Base-by-base conservation (phyloP, 495 filamentous ascomycete genomes). In the Cercophora sp. region DNA sequence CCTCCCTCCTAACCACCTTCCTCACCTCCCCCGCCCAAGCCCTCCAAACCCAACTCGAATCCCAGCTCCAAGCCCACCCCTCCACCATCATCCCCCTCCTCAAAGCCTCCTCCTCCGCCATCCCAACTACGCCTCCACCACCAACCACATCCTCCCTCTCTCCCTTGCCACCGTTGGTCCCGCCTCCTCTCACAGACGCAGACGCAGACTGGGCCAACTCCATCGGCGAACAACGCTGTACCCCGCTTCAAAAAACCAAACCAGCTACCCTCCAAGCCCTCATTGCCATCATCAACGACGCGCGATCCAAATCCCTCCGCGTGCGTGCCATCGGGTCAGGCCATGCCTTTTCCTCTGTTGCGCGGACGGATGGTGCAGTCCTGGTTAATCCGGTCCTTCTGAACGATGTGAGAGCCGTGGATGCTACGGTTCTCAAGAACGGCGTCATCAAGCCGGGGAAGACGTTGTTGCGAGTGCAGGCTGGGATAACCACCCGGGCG, bases 291-390 rank as follows among this genome's bases (percentile, higher is more conserved):
- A 26, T 56, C 47, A 47, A 29, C 24, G 48, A 56, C 11, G 47
- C 54, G 3, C 19, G 31, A 10, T 24, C 4, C 16, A 46, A 56
- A 19, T 34, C 26, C 23, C 15, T 18, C 3, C 39, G 22, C 5
- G 54, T 56, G 1, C 54, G 54, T 16, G 54, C 54, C 15, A 26
- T 56, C 16, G 54, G 54, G 1, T 56, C 54, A 4, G 54, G 54
- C 31, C 54, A 56, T 41, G n/a, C 54, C 47, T 56, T 56, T 18
- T 56, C 54, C 9, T 47, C 51, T 20, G 25, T 56, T 31, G 29
- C 47, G 15, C 16, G 22, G 20, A 34, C 54, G 6, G 22, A 56
- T 2, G 32, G 27, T 34, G 54, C 48, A 3, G 15, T 51, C 40
- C 48, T 56, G 29, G 34, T 56, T 5, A 32, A 51, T 20, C 47